Conservation (phyloP, 768 basidiomycete genomes). For the Agrocybe praecox region DNA sequence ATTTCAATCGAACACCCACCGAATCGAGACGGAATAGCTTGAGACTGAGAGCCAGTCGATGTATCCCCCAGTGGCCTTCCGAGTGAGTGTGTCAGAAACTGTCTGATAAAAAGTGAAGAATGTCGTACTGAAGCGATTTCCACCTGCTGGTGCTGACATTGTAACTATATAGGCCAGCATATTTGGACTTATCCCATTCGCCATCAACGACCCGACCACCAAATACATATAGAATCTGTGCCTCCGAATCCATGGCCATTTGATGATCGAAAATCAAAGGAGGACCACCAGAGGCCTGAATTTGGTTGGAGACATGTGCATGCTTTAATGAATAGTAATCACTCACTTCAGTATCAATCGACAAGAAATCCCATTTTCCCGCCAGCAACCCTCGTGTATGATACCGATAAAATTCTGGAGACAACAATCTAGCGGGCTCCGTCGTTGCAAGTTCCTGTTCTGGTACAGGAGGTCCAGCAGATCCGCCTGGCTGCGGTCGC, state of each 20-base stretch:
- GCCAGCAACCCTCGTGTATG: slow-evolving; percentile 60
- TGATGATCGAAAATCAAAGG: slow-evolving; percentile 80
- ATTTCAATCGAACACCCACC: slow-evolving; percentile 39
- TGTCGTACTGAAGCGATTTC: slow-evolving; percentile 65
- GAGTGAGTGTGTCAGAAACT: not conserved
- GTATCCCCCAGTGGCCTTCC: slow-evolving; percentile 25
- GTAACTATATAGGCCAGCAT: slow-evolving; percentile 76
- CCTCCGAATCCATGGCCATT: slow-evolving; percentile 74
- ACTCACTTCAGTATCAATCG: slow-evolving; percentile 67
- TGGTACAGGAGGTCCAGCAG: not conserved
- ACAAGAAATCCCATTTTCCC: slow-evolving; percentile 75
- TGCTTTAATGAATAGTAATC: not conserved
- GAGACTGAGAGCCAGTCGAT: slow-evolving; percentile 34
- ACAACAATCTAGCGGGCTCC: slow-evolving; percentile 31
- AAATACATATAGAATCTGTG: slow-evolving; percentile 73
- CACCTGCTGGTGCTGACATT: slow-evolving; percentile 66
- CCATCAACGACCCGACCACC: slow-evolving; percentile 76
- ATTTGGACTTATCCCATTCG: slow-evolving; percentile 60
- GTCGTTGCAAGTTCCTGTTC: not conserved
- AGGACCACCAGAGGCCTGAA: slow-evolving; percentile 66
- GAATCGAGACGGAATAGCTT: slow-evolving; percentile 60
- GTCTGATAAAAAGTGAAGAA: not conserved
- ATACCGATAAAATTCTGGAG: slow-evolving; percentile 79
- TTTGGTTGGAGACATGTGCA: not conserved
- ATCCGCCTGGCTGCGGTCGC: not conserved